Conservation (phyloP, 306 rosid species). For the Dicorynia guianensis region DNA sequence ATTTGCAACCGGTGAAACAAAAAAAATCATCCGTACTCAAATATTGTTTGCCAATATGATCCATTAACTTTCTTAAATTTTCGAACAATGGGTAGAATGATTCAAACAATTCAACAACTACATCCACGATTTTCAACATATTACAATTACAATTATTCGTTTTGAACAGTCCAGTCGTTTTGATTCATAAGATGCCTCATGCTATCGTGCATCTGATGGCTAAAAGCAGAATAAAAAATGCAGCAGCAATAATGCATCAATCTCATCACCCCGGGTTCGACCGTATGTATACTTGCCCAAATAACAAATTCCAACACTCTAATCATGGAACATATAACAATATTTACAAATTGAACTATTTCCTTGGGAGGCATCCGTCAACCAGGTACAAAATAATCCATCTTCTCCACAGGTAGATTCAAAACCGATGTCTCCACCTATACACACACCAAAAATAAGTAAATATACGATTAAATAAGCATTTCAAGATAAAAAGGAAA, state of each 20-base stretch:
- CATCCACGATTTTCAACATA: not conserved
- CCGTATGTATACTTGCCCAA: not conserved
- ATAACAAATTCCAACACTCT: slow-evolving; percentile 17
- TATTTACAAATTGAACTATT: slow-evolving; percentile 55
- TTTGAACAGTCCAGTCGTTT: slow-evolving; percentile 24
- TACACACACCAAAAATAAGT: not conserved
- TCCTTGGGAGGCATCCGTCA: slow-evolving; percentile 37
- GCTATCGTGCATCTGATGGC: not conserved
- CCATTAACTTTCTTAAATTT: no score
- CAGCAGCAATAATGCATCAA: slow-evolving; percentile 33
- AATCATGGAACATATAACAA: slow-evolving; percentile 8
- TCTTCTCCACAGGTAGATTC: slow-evolving; percentile 91
- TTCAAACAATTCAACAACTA: not conserved
- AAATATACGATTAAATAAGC: not conserved
- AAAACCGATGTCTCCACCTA: slow-evolving; percentile 85
- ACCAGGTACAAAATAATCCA: slow-evolving; percentile 92
- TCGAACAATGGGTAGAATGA: no score
- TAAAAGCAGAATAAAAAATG: slow-evolving; percentile 25
- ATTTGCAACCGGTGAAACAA: no score
- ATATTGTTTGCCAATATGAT: no score
- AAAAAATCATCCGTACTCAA: no score
- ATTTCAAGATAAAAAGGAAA: not conserved
- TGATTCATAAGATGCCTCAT: not conserved
- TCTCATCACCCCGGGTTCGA: slow-evolving; percentile 15
- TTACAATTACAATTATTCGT: slow-evolving; percentile 1